Evolutionary conservation across 2,329 filamentous ascomycete species (phyloP).

Genomic region (Hymenoscyphus scutula): DNA sequence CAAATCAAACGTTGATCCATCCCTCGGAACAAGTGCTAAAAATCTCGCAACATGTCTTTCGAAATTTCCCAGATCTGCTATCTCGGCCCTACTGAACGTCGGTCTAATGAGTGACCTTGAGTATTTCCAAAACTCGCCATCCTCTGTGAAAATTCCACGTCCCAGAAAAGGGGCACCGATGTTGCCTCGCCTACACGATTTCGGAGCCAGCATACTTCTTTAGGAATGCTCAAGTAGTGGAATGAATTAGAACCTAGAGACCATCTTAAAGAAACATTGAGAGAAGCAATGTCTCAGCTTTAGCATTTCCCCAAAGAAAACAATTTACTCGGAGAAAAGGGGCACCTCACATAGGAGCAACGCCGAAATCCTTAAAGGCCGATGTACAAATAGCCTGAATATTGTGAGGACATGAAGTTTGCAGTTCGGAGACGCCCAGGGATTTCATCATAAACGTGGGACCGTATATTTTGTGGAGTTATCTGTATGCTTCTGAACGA

Average conservation of each 20-base stretch:
- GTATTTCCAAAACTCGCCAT: background rate
- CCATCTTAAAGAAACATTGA: too few relatives aligned
- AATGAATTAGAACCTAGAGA: too few relatives aligned
- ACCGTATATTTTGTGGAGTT: background rate
- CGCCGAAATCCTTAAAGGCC: background rate
- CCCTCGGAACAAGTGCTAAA: background rate
- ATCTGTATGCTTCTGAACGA: background rate
- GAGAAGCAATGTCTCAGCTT: too few relatives aligned
- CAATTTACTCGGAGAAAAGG: too few relatives aligned
- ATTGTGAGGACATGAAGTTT: background rate
- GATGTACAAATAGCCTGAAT: background rate
- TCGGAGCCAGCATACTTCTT: too few relatives aligned
- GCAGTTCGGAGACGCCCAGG: background rate
- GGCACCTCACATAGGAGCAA: background rate
- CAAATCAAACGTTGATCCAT: background rate
- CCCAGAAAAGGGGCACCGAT: conserved; percentile 1
- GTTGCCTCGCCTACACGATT: too few relatives aligned
- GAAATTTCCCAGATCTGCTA: background rate
- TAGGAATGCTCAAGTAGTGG: too few relatives aligned
- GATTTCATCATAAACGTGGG: background rate
- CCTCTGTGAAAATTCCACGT: background rate
- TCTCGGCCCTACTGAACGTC: background rate
- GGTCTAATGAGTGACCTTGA: conserved; percentile 6
- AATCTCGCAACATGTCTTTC: background rate
- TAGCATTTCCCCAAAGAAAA: too few relatives aligned